Evolutionary conservation across 805 yeast genomes (phyloP).

Genomic region (Tetrapisispora iriomotensis): DNA sequence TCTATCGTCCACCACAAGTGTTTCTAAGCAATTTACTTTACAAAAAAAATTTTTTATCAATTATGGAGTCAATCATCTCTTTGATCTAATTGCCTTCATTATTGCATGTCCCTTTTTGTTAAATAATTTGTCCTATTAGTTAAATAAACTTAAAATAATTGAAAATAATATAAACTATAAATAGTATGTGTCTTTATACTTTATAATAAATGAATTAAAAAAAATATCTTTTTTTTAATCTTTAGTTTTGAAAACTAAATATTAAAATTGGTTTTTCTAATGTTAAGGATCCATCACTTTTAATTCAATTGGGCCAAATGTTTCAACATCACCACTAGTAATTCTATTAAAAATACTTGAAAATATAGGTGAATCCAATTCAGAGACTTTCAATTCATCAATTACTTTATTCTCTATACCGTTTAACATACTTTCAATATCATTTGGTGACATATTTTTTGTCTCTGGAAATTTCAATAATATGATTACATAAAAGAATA

Average conservation of each 20-base stretch:
- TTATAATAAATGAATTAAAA: conserved; percentile 3
- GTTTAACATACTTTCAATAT: too few species aligned
- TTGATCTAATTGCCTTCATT: too few species aligned
- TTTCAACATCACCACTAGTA: too few species aligned
- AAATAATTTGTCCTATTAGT: neutral
- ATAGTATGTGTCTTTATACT: conserved; percentile 4
- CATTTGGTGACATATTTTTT: conserved; percentile 21
- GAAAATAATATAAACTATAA: conserved; percentile 3
- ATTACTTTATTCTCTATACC: too few species aligned
- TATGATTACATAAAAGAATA: conserved; percentile 27
- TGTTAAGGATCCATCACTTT: too few species aligned
- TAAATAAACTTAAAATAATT: conserved; percentile 1
- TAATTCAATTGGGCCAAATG: too few species aligned
- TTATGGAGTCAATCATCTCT: neutral
- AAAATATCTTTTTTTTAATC: neutral
- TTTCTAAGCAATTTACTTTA: conserved; percentile 38
- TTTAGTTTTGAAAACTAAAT: too few species aligned
- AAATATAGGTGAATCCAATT: too few species aligned
- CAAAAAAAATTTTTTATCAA: neutral
- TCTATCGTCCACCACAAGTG: conserved; percentile 71
- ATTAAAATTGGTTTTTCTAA: too few species aligned
- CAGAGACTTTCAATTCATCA: too few species aligned
- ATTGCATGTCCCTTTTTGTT: neutral
- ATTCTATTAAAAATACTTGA: too few species aligned
- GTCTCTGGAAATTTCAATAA: conserved; percentile 38